These are phyloP conservation scores for Nakaseomyces kungkrabaensis DNA, from an alignment of 1,139 yeast genomes.

Conservation along the genomic window DNA sequence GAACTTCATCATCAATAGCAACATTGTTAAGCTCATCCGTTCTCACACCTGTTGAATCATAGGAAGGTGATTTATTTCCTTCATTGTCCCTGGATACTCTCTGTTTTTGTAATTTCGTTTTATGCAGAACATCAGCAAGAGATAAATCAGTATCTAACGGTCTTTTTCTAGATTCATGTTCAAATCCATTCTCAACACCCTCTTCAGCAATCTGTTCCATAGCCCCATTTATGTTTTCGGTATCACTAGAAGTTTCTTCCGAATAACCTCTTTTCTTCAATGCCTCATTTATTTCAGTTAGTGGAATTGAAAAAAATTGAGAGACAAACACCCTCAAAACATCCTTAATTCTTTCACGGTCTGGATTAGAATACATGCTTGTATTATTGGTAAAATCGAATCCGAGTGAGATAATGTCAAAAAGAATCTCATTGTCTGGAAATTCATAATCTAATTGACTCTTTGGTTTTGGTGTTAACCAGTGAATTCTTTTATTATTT, in stretches of 20 bases:
- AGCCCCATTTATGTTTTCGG: constrained; percentile 14
- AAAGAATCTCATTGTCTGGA: constrained; percentile 55
- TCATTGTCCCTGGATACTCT: constrained; percentile 32
- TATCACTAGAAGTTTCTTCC: constrained; percentile 15
- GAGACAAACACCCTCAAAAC: constrained; percentile 56
- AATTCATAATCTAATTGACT: constrained; percentile 67
- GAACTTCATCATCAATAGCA: constrained; percentile 27
- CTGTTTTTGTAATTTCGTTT: constrained; percentile 41
- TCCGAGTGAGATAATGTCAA: constrained; percentile 63
- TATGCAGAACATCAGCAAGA: constrained; percentile 63
- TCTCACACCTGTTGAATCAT: constrained; percentile 6
- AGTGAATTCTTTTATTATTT: constrained; percentile 62
- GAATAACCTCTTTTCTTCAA: constrained; percentile 21
- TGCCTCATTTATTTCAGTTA: constrained; percentile 30
- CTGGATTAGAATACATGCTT: constrained; percentile 69
- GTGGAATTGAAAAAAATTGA: constrained; percentile 23
- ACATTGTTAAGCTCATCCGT: constrained; percentile 11
- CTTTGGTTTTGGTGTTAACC: constrained; percentile 77
- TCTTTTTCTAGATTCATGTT: constrained; percentile 33
- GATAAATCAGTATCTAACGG: constrained; percentile 52
- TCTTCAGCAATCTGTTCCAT: constrained; percentile 5
- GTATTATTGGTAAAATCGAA: constrained; percentile 60
- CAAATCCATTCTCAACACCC: constrained; percentile 4
- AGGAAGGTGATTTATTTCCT: constrained; percentile 9
- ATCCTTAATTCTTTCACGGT: constrained; percentile 65